A percentile compares a stretch with the other conserved stretches of the same genome.
phyloP scores from a whole-genome alignment of 2,329 filamentous ascomycete species.

The Cordyceps fumosorosea region DNA sequence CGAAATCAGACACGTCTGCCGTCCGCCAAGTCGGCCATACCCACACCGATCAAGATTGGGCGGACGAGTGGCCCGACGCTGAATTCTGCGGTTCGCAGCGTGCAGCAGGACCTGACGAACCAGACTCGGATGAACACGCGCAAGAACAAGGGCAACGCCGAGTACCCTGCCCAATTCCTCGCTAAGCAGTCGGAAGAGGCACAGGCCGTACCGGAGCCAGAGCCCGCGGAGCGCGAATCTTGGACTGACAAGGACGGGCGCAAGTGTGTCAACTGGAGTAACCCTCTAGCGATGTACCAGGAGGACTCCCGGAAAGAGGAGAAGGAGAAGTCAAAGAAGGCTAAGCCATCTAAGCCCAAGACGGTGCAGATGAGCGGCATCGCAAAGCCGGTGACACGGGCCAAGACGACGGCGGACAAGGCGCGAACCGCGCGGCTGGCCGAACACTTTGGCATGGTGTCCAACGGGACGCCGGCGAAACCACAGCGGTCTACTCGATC shows the following conservation, averaged over 20 bases:
- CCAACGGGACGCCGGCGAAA: conserved; percentile 30
- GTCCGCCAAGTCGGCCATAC: conserved; percentile 27
- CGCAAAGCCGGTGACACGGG: conserved; percentile 21
- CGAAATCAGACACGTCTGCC: conserved; percentile 16
- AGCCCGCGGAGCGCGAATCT: conserved; percentile 15
- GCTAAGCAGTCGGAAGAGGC: conserved; percentile 23
- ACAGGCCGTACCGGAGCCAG: conserved; percentile 16
- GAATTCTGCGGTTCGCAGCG: conserved; percentile 22
- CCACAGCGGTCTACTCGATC: conserved; percentile 13
- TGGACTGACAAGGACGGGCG: conserved; percentile 16
- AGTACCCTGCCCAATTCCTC: conserved; percentile 29
- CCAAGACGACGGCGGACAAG: conserved; percentile 18
- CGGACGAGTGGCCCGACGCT: conserved; percentile 18
- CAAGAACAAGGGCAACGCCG: conserved; percentile 29
- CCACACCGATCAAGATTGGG: conserved; percentile 28
- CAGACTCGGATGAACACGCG: conserved; percentile 28
- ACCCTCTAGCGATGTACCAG: conserved; percentile 25
- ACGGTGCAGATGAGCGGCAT: conserved; percentile 21
- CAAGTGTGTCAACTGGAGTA: conserved; percentile 30
- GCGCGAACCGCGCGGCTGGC: conserved; percentile 24
- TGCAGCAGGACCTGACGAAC: conserved; percentile 26
- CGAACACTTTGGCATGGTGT: conserved; percentile 26
- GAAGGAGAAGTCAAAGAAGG: conserved; percentile 17
- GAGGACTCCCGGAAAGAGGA: conserved; percentile 18
- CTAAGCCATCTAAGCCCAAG: conserved; percentile 11